Base-by-base conservation (phyloP, 495 filamentous ascomycete species). In the Penicillium tannophilum region DNA sequence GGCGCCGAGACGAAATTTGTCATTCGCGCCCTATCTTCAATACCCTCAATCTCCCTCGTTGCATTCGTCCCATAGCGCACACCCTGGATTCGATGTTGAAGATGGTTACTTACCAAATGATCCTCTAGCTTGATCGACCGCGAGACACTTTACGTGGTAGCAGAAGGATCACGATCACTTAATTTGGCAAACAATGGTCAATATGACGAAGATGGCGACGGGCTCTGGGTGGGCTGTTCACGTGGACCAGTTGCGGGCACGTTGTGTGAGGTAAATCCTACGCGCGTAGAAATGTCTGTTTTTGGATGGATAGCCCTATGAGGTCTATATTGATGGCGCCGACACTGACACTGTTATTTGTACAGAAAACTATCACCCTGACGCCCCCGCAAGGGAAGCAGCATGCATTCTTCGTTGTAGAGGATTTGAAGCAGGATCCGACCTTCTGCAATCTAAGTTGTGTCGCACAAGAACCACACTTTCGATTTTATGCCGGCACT, bases 131-230 rank as follows among this genome's bases (percentile, higher is more conserved):
- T 68, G 35, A 60, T 68, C 1, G 60, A 61, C 48, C 60, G 58
- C 6, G 57, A 68, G 36, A 79, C 68, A 16, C 80, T 82, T 55
- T 81, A 82, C 53, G 78, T 80, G 42, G 67, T 81, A 46, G 78
- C 78, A 11, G 80, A 83, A 56, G 65, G 72, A 19, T 79, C 80
- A 14, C 78, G 73, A 60, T 79, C 78, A 6, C 55, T 82, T 9
- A 65, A 73, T 47, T 61, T 83, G 6, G 58, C 61, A 4, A 67
- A 79, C 48, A 74, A 56, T 51, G 53, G 54, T 11, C 60, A 64
- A 24, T 68, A 66, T 54, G 69, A 71, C 24, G 69, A 63, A 14
- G 67, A 65, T 14, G 77, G 68, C 19, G 79, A 83, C 61, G 70
- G 65, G 2, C 66, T 82, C 24, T 81, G 77, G 78, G 68, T 78